These are phyloP conservation scores for Alternaria dauci DNA, from an alignment of 2,329 filamentous ascomycete genomes.

Conservation along the genomic window DNA sequence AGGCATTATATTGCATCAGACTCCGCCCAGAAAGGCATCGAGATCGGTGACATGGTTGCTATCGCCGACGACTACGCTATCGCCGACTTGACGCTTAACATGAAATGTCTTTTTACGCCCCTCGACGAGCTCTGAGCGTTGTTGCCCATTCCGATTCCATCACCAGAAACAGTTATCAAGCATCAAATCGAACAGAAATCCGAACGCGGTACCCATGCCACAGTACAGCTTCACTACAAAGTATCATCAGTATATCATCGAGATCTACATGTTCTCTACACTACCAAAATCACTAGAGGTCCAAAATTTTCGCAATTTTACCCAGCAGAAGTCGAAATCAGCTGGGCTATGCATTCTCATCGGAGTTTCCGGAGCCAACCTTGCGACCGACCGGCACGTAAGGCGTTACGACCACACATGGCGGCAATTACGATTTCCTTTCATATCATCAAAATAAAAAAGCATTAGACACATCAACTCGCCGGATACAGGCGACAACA, in stretches of 20 bases:
- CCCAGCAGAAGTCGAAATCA: constrained; percentile 23
- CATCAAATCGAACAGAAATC: constrained; percentile 5
- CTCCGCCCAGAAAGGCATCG: constrained; percentile 70
- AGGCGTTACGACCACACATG: constrained; percentile 31
- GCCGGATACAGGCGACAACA: constrained; percentile 33
- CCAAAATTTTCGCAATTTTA: constrained; percentile 23
- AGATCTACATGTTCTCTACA: constrained; percentile 17
- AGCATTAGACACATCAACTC: constrained; percentile 48
- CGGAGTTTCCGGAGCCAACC: constrained; percentile 38
- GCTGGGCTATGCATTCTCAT: constrained; percentile 39
- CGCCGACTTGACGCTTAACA: constrained; percentile 71
- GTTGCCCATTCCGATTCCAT: constrained; percentile 2
- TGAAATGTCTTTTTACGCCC: constrained; percentile 75
- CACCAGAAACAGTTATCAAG: constrained; percentile 5
- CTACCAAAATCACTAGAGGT: constrained; percentile 17
- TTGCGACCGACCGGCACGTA: constrained; percentile 13
- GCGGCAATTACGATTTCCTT: constrained; percentile 33
- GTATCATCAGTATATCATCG: constrained; percentile 35
- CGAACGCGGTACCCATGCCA: constrained; percentile 12
- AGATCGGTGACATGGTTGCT: constrained; percentile 72
- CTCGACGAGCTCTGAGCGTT: constrained; percentile 44
- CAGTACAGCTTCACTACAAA: constrained; percentile 23
- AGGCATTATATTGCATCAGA: constrained; percentile 69
- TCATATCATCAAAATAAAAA: constrained; percentile 40
- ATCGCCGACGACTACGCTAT: constrained; percentile 73